Base-by-base conservation (phyloP, 2,329 filamentous ascomycete species). In the Fusarium poae region DNA sequence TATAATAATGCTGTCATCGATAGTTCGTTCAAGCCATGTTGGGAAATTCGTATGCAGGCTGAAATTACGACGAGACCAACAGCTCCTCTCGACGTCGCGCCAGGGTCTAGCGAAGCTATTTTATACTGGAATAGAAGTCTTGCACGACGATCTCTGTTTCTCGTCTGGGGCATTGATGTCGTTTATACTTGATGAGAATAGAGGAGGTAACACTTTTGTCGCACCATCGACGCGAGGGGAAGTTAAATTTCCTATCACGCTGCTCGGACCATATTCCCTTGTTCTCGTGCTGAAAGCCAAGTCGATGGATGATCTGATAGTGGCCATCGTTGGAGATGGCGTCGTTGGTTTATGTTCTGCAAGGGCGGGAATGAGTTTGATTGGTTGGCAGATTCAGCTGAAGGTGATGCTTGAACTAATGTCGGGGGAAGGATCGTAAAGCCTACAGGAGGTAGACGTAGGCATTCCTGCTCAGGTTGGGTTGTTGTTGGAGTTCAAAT, bases 51-150 rank as follows among this genome's bases (percentile, higher is more conserved):
- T 60, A 56, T 44, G 57, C 61, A 56, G 51, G 46, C 46, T 66
- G 56, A 71, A 68, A 70, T 67, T 62, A 57, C 37, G 50, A 62
- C 57, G 57, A 70, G 68, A 71, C 62, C 30, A 53, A 44, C 43
- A 32, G 44, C 34, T n/a, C 29, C 56, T 37, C 53, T 40, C 20
- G 48, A 51, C 8, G 34, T 51, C 23, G 35, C 18, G 18, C 40
- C 27, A 27, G 37, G 18, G 34, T 48, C 48, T 51, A 51, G 52
- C 32, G 50, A 44, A 53, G 21, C 27, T 44, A 3, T 43, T 16
- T 32, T 44, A 15, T 34, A 29, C 20, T 32, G 32, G 32, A 43
- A 60, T 21, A 34, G 29, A 30, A 42, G 21, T 29, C 21, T 30
- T 40, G 37, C 43, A 32, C 30, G 21, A 39, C 42, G 45, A 51